These are phyloP conservation scores for Cutaneotrichosporon sp. DNA, from an alignment of 1,284 basidiomycete species.

Conservation along the genomic window DNA sequence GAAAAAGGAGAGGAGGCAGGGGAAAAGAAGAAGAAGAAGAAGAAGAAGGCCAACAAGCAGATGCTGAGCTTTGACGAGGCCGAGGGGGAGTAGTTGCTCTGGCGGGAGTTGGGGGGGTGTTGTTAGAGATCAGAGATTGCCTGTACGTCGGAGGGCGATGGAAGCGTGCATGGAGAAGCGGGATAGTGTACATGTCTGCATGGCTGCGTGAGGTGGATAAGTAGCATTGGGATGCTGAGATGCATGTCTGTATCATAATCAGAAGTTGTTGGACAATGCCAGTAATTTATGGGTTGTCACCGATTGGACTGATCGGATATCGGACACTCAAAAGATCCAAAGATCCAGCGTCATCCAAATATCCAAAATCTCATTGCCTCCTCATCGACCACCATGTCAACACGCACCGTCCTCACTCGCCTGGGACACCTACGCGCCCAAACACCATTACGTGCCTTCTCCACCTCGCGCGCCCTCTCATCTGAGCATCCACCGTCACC, in stretches of 20 bases:
- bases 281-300: neutral
- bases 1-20: constrained; percentile 8
- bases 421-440: neutral
- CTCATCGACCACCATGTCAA: neutral
- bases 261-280: neutral
- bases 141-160: no score
- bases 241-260: constrained; percentile 11
- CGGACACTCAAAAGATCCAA: no score
- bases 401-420: neutral
- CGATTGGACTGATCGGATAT: neutral
- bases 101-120: no score
- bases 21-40: constrained; percentile 38
- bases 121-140: no score
- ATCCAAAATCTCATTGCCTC: neutral
- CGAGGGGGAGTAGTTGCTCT: constrained; percentile 33
- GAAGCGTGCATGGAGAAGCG: no score
- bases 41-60: constrained; percentile 45
- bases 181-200: no score
- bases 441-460: neutral
- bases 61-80: constrained; percentile 49
- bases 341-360: neutral
- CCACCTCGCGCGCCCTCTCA: neutral
- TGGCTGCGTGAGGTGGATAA: no score
- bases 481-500: neutral
- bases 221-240: no score